Evolutionary conservation across 495 filamentous ascomycete genomes (phyloP), one percentile per base, ranked within the genome.

Genomic region (Hypoxylon rickii): DNA sequence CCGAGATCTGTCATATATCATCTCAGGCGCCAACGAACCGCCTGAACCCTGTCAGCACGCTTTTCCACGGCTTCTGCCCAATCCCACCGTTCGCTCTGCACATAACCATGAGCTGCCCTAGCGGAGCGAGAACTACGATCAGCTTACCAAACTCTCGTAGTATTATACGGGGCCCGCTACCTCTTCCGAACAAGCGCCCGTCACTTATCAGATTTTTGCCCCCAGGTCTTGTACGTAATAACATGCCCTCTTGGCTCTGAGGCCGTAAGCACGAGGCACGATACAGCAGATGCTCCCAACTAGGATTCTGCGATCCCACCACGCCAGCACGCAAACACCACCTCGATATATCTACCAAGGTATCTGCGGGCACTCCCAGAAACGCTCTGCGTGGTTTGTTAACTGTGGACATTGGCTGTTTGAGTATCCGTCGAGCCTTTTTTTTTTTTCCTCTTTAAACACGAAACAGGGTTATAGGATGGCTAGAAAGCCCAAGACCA

Each of bases 1-100:
- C 59, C 53, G 59, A 58, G 49, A 63, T 63, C 49, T 63, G 32
- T 63, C 59, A 63, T n/a, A 53, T 58, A 58, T 63, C 59, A 63
- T 36, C 49, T 63, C 58, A 16, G 59, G 59, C 59, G 53, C 40
- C 53, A 63, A 63, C 59, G 10, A n/a, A 58, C 52, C 51, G 36
- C n/a, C 13, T 34, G 33, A 62, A 51, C 52, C 58, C 58, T 53
- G 52, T 55, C 47, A 34, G 29, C 58, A 57, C 58, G 52, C 52
- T 51, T 55, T 56, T 29, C 4, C 21, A 51, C 47, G 21, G 48
- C 52, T 36, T 34, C 44, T 44, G 38, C 52, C 52, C 58, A 62
- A 62, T 62, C 8, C 52, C 38, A 56, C 51, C 43, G 38, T 51
- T 48, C 58, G 41, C 46, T 39, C 46, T 57, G 42, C 41, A n/a